phyloP scores from a whole-genome alignment of 257 asterid species.

The Fraxinus excelsior region DNA sequence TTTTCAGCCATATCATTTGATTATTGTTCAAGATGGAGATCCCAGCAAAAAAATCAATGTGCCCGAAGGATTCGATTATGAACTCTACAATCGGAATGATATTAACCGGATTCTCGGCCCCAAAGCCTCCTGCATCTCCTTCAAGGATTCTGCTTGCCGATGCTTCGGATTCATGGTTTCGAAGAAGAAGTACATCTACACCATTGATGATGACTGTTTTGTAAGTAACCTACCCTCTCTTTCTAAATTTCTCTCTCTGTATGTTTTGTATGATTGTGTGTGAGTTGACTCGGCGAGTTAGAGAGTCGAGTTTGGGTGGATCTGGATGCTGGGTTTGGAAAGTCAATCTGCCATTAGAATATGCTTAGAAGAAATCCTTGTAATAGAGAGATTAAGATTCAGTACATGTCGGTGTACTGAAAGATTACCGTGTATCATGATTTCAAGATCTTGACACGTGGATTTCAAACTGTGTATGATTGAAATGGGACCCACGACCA shows the following conservation, averaged over 20 bases:
- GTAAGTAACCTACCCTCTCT: constrained; percentile 30
- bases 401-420: constrained; percentile 11
- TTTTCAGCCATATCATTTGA: constrained; percentile 48
- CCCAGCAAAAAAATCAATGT: constrained; percentile 40
- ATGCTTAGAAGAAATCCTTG: constrained; percentile 24
- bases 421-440: constrained; percentile 11
- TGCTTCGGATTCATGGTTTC: constrained; percentile 57
- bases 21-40: constrained; percentile 56
- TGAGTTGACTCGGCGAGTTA: constrained; percentile 18
- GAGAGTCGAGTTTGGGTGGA: constrained; percentile 23
- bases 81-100: constrained; percentile 53
- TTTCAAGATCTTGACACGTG: constrained; percentile 21
- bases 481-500: neutral
- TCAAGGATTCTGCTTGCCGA: constrained; percentile 59
- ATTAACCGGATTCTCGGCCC: constrained; percentile 55
- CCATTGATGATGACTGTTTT: constrained; percentile 63
- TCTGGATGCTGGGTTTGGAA: constrained; percentile 33
- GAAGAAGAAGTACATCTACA: constrained; percentile 57
- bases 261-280: neutral
- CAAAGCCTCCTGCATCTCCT: constrained; percentile 58
- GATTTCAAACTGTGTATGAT: constrained; percentile 7
- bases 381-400: constrained; percentile 7
- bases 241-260: neutral
- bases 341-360: constrained; percentile 36
- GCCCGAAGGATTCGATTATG: constrained; percentile 53